These are phyloP conservation scores for Trypanosoma platydactyli DNA, from an alignment of 208 protist species.

Conservation along the genomic window DNA sequence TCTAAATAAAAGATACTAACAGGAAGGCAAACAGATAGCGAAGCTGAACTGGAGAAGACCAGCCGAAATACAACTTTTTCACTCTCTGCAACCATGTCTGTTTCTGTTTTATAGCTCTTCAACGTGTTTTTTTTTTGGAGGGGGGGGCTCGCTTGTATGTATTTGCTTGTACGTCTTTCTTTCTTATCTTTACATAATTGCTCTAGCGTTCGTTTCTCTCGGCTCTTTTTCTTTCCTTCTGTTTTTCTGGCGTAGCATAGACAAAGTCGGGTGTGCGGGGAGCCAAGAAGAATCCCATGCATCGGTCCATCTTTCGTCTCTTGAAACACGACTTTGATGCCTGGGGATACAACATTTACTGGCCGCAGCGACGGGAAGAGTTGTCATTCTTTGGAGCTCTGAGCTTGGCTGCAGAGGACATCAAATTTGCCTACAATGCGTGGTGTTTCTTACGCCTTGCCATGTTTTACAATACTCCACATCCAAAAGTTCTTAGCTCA, in stretches of 20 bases:
- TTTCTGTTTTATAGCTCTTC: neutral
- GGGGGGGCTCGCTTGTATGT: neutral
- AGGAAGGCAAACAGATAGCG: neutral
- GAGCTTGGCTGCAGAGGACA: slow-evolving; percentile 70
- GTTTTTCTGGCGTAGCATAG: neutral
- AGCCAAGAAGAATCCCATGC: slow-evolving; percentile 1
- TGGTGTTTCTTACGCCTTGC: slow-evolving; percentile 74
- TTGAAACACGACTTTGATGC: slow-evolving; percentile 73
- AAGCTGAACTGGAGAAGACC: too few relatives aligned
- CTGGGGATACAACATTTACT: slow-evolving; percentile 75
- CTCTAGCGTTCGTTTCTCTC: too few relatives aligned
- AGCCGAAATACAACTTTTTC: too few relatives aligned
- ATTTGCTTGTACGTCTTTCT: neutral
- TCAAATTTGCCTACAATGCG: slow-evolving; percentile 89
- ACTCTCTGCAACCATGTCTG: too few relatives aligned
- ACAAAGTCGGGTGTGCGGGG: neutral
- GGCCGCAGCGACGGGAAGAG: slow-evolving; percentile 35
- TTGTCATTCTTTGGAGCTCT: slow-evolving; percentile 42
- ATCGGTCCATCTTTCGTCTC: neutral
- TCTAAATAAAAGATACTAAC: neutral
- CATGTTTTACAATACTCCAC: slow-evolving; percentile 67
- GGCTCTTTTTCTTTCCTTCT: neutral
- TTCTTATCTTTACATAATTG: neutral
- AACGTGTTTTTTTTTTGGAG: neutral
- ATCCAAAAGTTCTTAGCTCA: slow-evolving; percentile 66